phyloP scores from a whole-genome alignment of 306 rosid genomes.

The Benincasa hispida region DNA sequence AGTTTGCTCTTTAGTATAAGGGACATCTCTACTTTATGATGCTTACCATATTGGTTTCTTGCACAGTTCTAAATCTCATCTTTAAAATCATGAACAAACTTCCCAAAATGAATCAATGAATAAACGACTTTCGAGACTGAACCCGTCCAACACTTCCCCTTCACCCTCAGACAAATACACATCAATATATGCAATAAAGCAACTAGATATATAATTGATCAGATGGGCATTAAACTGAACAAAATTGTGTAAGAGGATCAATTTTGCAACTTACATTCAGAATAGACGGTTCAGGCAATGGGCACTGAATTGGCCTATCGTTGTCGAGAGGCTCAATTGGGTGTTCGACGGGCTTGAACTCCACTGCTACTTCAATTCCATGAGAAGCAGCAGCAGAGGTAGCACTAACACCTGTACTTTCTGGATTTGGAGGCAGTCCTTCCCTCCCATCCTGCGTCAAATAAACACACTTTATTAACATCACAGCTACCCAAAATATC shows the following conservation, averaged over 20 bases:
- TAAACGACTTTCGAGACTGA: background rate
- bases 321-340: conserved; percentile 76
- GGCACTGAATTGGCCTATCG: conserved; percentile 81
- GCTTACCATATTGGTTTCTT: background rate
- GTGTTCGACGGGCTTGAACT: conserved; percentile 93
- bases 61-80: background rate
- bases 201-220: background rate
- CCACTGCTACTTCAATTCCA: conserved; percentile 84
- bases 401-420: conserved; percentile 24
- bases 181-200: background rate
- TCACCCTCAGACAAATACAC: background rate
- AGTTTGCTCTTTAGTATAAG: background rate
- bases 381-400: conserved; percentile 43
- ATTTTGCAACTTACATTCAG: conserved; percentile 53
- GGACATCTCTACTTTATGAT: background rate
- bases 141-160: background rate
- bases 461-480: conserved; percentile 5
- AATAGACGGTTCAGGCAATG: conserved; percentile 84
- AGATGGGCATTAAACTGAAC: background rate
- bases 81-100: background rate
- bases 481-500: conserved; percentile 3
- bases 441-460: conserved; percentile 70
- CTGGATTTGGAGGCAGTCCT: conserved; percentile 41
- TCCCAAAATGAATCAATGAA: background rate
- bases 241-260: background rate